Conservation (phyloP, 2,329 filamentous ascomycete genomes). For the Hypoxylon sp. region DNA sequence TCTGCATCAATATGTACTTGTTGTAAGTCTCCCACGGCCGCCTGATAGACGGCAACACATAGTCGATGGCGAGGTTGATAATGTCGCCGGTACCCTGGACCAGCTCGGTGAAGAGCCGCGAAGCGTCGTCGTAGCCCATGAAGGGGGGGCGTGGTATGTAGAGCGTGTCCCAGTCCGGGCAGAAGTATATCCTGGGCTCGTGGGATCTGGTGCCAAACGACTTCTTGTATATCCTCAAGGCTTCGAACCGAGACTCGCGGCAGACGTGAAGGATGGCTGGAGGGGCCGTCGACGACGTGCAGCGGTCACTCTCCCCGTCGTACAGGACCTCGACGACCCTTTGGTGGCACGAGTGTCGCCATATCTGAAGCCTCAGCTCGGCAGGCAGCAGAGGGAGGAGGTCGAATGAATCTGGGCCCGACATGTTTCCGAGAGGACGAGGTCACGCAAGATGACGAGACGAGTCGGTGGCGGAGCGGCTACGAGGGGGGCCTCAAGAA, state of each 20-base stretch:
- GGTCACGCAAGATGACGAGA: slow-evolving; percentile 15
- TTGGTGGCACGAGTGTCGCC: slow-evolving; percentile 48
- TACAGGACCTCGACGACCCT: slow-evolving; percentile 54
- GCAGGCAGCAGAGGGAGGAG: slow-evolving; percentile 49
- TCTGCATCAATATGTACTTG: slow-evolving; percentile 55
- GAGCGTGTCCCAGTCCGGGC: slow-evolving; percentile 45
- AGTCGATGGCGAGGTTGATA: slow-evolving; percentile 54
- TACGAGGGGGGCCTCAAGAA: slow-evolving; percentile 7
- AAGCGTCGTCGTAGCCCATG: slow-evolving; percentile 52
- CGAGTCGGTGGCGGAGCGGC: neutral
- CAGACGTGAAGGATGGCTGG: slow-evolving; percentile 53
- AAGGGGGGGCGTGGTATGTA: slow-evolving; percentile 51
- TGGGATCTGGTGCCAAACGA: slow-evolving; percentile 48
- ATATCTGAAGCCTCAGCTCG: slow-evolving; percentile 53
- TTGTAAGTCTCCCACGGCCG: slow-evolving; percentile 61
- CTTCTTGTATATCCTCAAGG: slow-evolving; percentile 49
- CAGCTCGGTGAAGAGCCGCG: slow-evolving; percentile 52
- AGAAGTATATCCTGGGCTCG: slow-evolving; percentile 45
- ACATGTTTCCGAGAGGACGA: slow-evolving; percentile 32
- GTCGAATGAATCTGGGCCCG: slow-evolving; percentile 40
- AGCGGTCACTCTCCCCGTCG: slow-evolving; percentile 47
- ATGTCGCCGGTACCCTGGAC: slow-evolving; percentile 49
- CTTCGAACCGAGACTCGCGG: slow-evolving; percentile 54
- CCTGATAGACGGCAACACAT: slow-evolving; percentile 53
- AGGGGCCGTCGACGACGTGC: slow-evolving; percentile 48